Percentiles rank a stretch among this genome's conserved stretches.
phyloP scores from a whole-genome alignment of 768 basidiomycete genomes.

The Naganishia randhawae region DNA sequence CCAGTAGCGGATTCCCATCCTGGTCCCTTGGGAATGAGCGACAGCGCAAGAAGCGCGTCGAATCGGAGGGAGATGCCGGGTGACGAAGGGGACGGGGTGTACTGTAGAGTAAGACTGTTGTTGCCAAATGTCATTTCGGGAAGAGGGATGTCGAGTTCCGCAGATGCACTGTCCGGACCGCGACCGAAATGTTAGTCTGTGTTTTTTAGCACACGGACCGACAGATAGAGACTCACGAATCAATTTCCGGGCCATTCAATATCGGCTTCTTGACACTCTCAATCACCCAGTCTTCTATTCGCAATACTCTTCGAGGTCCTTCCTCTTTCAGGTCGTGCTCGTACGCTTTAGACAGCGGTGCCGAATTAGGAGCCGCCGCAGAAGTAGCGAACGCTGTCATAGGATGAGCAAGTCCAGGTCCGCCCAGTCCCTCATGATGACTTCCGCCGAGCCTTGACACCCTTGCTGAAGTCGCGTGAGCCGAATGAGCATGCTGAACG shows the following conservation, averaged over 20 bases:
- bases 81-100: constrained; percentile 51
- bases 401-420: neutral
- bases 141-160: constrained; percentile 63
- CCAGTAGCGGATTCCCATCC: constrained; percentile 74
- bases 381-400: constrained; percentile 7
- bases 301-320: constrained; percentile 29
- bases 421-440: neutral
- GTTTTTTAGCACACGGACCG: neutral
- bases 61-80: constrained; percentile 68
- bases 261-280: constrained; percentile 48
- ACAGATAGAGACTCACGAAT: constrained; percentile 50
- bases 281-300: constrained; percentile 52
- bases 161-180: constrained; percentile 41
- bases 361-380: neutral
- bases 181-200: neutral
- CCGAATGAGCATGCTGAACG: constrained; percentile 10
- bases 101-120: constrained; percentile 68
- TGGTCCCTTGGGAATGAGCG: constrained; percentile 61
- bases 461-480: constrained; percentile 9
- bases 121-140: constrained; percentile 97
- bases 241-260: constrained; percentile 63
- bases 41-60: constrained; percentile 64
- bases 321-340: constrained; percentile 26
- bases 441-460: constrained; percentile 6
- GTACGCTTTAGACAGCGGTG: neutral